Evolutionary conservation across 1,284 basidiomycete species (phyloP).

Genomic region (Cryptococcus sp.): DNA sequence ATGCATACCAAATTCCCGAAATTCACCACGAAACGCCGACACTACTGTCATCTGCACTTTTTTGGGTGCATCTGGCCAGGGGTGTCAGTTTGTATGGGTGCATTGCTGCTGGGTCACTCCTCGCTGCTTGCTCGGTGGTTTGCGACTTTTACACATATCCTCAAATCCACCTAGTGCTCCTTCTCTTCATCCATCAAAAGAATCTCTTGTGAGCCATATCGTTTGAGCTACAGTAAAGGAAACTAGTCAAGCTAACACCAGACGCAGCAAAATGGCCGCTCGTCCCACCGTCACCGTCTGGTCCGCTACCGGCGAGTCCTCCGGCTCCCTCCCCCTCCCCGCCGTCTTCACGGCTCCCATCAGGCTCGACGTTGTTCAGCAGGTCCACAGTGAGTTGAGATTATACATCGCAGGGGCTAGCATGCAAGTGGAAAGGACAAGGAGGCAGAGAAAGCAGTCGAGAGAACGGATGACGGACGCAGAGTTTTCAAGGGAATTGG

Average conservation of each 20-base stretch:
- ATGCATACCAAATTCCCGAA: conserved; percentile 10
- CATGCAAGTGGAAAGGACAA: conserved; percentile 1
- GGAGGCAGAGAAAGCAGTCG: background rate
- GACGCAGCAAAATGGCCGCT: conserved; percentile 68
- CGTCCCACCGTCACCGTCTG: conserved; percentile 84
- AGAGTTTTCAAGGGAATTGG: background rate
- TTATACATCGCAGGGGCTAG: background rate
- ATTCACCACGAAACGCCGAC: conserved; percentile 19
- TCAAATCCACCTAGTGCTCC: background rate
- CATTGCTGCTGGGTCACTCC: no score
- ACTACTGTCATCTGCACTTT: no score
- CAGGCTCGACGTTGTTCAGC: conserved; percentile 95
- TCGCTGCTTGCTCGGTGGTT: no score
- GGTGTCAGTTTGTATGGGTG: no score
- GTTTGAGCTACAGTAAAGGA: no score
- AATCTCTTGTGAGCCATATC: conserved; percentile 11
- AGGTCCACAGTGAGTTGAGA: conserved; percentile 88
- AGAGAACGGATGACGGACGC: background rate
- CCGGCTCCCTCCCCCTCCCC: conserved; percentile 87
- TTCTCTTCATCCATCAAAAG: conserved; percentile 14
- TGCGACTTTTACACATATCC: background rate
- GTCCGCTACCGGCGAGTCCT: conserved; percentile 76
- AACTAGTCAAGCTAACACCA: no score
- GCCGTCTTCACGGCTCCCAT: conserved; percentile 98
- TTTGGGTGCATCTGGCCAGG: no score